A percentile compares a stretch with the other conserved stretches of the same genome.
Evolutionary conservation across 129 eudicot species (phyloP).

Genomic region (Flaveria sonorensis): DNA sequence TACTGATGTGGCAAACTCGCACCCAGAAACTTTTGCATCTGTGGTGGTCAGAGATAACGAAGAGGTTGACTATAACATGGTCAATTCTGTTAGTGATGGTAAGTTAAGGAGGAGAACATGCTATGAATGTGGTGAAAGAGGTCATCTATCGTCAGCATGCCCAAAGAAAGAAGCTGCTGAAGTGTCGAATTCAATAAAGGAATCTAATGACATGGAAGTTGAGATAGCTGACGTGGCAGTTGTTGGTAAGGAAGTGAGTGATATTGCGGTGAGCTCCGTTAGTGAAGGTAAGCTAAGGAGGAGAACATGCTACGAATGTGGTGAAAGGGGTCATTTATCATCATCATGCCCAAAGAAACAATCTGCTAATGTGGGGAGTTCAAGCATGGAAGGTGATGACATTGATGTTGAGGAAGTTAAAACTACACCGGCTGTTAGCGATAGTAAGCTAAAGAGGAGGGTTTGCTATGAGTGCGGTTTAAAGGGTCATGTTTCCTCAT

Average conservation of each 20-base stretch:
- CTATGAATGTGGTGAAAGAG: slow-evolving; percentile 67
- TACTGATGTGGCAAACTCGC: slow-evolving; percentile 23
- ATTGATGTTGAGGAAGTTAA: slow-evolving; percentile 25
- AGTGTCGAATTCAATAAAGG: slow-evolving; percentile 19
- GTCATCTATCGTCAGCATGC: slow-evolving; percentile 66
- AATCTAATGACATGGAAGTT: slow-evolving; percentile 9
- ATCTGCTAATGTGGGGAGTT: slow-evolving; percentile 6
- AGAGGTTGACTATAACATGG: slow-evolving; percentile 19
- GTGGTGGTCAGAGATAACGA: not conserved
- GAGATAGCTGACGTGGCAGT: slow-evolving; percentile 12
- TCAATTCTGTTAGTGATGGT: slow-evolving; percentile 31
- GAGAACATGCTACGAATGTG: slow-evolving; percentile 62
- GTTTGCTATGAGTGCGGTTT: slow-evolving; percentile 69
- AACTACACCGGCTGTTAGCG: slow-evolving; percentile 16
- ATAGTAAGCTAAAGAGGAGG: slow-evolving; percentile 60
- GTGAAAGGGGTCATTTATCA: slow-evolving; percentile 52
- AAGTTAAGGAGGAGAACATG: slow-evolving; percentile 57
- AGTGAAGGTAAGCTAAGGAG: slow-evolving; percentile 54
- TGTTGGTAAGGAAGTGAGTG: slow-evolving; percentile 23
- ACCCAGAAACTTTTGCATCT: not conserved
- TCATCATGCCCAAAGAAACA: slow-evolving; percentile 36
- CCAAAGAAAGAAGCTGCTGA: slow-evolving; percentile 53
- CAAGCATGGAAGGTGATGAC: slow-evolving; percentile 14
- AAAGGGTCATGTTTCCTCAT: slow-evolving; percentile 51
- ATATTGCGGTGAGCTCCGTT: slow-evolving; percentile 5